phyloP scores from a whole-genome alignment of 805 yeast genomes.

The Babjeviella inositovora region DNA sequence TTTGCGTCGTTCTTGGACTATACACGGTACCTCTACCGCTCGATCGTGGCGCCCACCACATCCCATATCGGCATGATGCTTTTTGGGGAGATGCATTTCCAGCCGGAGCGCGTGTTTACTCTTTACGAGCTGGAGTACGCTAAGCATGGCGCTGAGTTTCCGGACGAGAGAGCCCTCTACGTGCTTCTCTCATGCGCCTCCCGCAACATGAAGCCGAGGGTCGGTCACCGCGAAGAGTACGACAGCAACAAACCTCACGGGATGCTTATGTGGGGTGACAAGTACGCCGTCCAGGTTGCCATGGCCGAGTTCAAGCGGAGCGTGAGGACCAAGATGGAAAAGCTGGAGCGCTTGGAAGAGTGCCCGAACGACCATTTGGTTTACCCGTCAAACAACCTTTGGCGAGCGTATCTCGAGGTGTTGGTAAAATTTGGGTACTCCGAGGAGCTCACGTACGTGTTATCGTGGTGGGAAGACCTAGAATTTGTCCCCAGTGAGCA shows the following conservation, averaged over 20 bases:
- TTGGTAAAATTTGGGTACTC: slow-evolving; percentile 27
- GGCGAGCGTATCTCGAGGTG: slow-evolving; percentile 36
- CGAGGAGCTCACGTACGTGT: slow-evolving; percentile 29
- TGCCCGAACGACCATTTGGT: slow-evolving; percentile 9
- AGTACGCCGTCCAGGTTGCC: slow-evolving; percentile 44
- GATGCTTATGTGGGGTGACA: slow-evolving; percentile 25
- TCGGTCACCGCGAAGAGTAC: no score
- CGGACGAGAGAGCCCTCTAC: no score
- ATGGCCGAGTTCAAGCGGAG: slow-evolving; percentile 34
- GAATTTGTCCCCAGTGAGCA: slow-evolving; percentile 20
- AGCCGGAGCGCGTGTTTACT: slow-evolving; percentile 5
- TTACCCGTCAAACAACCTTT: slow-evolving; percentile 26
- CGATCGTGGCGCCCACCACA: slow-evolving; percentile 3
- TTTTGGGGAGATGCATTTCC: slow-evolving; percentile 6
- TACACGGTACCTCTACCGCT: slow-evolving; percentile 1
- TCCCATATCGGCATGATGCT: slow-evolving; percentile 6
- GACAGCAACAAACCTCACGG: slow-evolving; percentile 3
- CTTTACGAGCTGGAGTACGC: no score
- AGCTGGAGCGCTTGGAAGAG: slow-evolving; percentile 2
- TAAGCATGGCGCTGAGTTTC: no score
- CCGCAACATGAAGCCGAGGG: no score
- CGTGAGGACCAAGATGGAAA: slow-evolving; percentile 15
- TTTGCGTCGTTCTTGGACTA: slow-evolving; percentile 1
- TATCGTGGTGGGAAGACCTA: slow-evolving; percentile 38
- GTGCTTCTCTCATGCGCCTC: no score